Base-by-base conservation (phyloP, 805 yeast species). In the Lipomyces mesembrius region DNA sequence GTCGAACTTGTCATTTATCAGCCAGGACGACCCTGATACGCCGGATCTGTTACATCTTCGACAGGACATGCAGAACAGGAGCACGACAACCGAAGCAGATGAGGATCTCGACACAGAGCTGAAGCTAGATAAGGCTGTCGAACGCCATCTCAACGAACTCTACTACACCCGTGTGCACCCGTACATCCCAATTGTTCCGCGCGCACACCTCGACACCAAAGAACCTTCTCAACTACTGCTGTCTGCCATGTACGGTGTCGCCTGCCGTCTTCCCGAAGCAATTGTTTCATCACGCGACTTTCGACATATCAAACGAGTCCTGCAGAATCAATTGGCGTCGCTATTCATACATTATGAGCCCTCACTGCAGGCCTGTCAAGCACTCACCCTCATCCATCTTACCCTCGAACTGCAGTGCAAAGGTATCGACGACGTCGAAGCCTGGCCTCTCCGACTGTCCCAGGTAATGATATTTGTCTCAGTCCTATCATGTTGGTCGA, bases 221-320 rank as follows among this genome's bases (percentile, higher is more conserved):
- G 57, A 35, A 27, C 67, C 61, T 9, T 37, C 53, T 6, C 67
- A 64, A 37, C 34, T 34, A 29, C 54, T 64, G 43, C 39, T 64
- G n/a, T 51, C 67, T 9, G 63, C 67, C 57, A 64, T 64, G 64
- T 64, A 64, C 52, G 67, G 67, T n/a, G 64, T 64, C 35, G 67
- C 67, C 56, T 32, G 67, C 49, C 57, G 67, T 9, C 63, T 64
- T 7, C 67, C 67, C 22, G 57, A 55, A 34, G 67, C 67, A 6
- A 43, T 60, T n/a, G 53, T 57, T 8, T 64, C 67, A 25, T 64
- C 60, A 7, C 49, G 67, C 17, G 67, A 64, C 46, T 64, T 64
- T 46, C 63, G 51, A 6, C 67, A 64, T 39, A 60, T 64, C 49
- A 53, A 43, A 27, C 49, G 59, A 17, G 66, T 63, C n/a, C 32